These are phyloP conservation scores for Metschnikowia reukaufii DNA, from an alignment of 805 yeast genomes.

Conservation along the genomic window DNA sequence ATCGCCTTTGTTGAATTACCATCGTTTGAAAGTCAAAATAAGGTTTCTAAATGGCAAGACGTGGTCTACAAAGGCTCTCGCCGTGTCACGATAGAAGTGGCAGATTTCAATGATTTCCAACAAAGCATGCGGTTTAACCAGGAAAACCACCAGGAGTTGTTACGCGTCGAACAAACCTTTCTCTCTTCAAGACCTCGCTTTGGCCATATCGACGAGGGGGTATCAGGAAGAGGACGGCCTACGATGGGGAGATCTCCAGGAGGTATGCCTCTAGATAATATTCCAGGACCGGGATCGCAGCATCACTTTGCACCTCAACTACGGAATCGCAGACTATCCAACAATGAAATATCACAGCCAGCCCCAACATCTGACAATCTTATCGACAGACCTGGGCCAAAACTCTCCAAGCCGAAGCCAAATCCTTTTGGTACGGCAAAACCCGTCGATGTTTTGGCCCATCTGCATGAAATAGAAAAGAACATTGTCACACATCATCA, in stretches of 20 bases:
- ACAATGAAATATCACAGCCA: not conserved
- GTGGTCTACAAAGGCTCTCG: slow-evolving; percentile 47
- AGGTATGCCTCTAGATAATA: slow-evolving; percentile 18
- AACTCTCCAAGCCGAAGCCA: slow-evolving; percentile 34
- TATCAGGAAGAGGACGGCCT: slow-evolving; percentile 8
- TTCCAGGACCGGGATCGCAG: slow-evolving; percentile 7
- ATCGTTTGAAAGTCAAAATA: slow-evolving; percentile 51
- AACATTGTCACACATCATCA: slow-evolving; percentile 24
- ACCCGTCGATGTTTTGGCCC: slow-evolving; percentile 76
- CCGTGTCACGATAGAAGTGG: slow-evolving; percentile 39
- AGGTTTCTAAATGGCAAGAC: slow-evolving; percentile 64
- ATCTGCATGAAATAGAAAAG: slow-evolving; percentile 60
- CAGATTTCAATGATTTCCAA: slow-evolving; percentile 43
- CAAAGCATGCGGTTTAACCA: slow-evolving; percentile 40
- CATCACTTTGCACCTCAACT: slow-evolving; percentile 10
- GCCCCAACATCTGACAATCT: not conserved
- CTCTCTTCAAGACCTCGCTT: slow-evolving; percentile 21
- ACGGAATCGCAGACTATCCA: slow-evolving; percentile 6
- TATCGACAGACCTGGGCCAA: not conserved
- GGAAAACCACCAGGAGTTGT: slow-evolving; percentile 32
- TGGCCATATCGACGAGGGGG: slow-evolving; percentile 11
- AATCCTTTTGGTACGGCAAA: slow-evolving; percentile 85
- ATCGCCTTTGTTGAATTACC: slow-evolving; percentile 63
- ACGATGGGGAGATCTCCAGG: slow-evolving; percentile 14
- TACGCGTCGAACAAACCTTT: slow-evolving; percentile 32